Base-by-base conservation (phyloP, 2,329 filamentous ascomycete species). In the Sphaerulina vaccinii region DNA sequence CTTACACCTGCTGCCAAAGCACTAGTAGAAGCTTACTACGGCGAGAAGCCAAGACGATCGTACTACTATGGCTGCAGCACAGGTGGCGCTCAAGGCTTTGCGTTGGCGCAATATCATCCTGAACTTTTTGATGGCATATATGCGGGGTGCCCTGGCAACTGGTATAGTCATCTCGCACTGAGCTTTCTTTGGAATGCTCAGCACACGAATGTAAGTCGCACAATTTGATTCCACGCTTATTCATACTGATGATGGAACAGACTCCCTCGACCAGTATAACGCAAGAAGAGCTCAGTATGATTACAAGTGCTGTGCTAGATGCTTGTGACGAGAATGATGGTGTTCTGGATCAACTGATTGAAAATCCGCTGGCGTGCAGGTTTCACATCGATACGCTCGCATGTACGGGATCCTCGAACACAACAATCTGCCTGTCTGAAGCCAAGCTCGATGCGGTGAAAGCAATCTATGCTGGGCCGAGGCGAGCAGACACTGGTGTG, bases 31-130 rank as follows among this genome's bases (percentile, higher is more conserved):
- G 41, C 48, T 13, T 74, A 70, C 54, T 75, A 75, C 49, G 55
- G 55, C 5, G 33, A 52, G 35, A 29, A 51, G 10, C 64, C 69
- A 2, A 61, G 49, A 3, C 63, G 70, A 36, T 69, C 64, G 7
- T 75, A 74, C 54, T 75, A 73, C 52, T 56, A 60, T 21, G 72
- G 72, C 5, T 75, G 72, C 43, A 72, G 68, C 0, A 73, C 71
- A 3, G 73, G 72, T 6, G 73, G 73, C 7, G 68, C 68, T 5
- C 72, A 75, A 61, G 73, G 61, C 0, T 72, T 71, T 51, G 69
- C 72, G 21, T 57, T 71, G n/a, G 70, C 71, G 2, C 68, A 73
- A 44, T 70, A 60, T 13, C 68, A 74, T 49, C 71, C 73, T 0
- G 58, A 68, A 1, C 61, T 74, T 4, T 75, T 76, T 37, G 71